Base-by-base conservation (phyloP, 1,139 yeast species). In the Candida buenavistaensis region DNA sequence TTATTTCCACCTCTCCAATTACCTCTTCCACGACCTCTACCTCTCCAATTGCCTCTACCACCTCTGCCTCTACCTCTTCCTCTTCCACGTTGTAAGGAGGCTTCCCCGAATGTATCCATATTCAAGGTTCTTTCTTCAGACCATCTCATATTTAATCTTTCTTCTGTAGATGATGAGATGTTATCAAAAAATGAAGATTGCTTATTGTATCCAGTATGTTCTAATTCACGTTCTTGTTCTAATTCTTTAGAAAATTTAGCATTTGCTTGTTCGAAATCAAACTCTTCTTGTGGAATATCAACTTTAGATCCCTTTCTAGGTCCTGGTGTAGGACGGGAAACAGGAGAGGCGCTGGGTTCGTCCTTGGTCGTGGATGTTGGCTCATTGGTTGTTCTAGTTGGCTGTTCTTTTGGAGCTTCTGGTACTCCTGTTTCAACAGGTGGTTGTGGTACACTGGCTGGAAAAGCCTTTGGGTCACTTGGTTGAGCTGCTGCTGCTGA, bases 171-270 rank as follows among this genome's bases (percentile, higher is more conserved):
- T 6, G 86, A 78, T 7, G 94, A 83, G 43, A 88, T 75, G 39
- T 75, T 77, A 59, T 88, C 96, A 50, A 88, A 88, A 56, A 88
- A 88, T 2, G 95, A 86, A 9, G 86, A 75, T 48, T 73, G 75
- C 52, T 78, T 82, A 56, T 83, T 74, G 58, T 86, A 86, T 28
- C 50, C 47, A 2, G 50, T 38, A 23, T 36, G 46, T 19, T 54
- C 55, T n/a, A 43, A 41, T 29, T 51, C 55, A 13, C 52, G 57
- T 38, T 54, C 59, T 13, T 47, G 44, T 38, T 60, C 55, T 14
- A 54, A 54, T 24, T 71, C 75, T 43, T 59, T 66, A 20, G 55
- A 53, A 49, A 77, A 76, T 46, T 78, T 82, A 23, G 88, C 89
- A 55, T 83, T 84, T 47, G 78, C 77, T 24, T 75, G 58, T 48